Evolutionary conservation across 2,329 filamentous ascomycete species (phyloP), one percentile per base, ranked within the genome.

Genomic region (Phialophora tarda): DNA sequence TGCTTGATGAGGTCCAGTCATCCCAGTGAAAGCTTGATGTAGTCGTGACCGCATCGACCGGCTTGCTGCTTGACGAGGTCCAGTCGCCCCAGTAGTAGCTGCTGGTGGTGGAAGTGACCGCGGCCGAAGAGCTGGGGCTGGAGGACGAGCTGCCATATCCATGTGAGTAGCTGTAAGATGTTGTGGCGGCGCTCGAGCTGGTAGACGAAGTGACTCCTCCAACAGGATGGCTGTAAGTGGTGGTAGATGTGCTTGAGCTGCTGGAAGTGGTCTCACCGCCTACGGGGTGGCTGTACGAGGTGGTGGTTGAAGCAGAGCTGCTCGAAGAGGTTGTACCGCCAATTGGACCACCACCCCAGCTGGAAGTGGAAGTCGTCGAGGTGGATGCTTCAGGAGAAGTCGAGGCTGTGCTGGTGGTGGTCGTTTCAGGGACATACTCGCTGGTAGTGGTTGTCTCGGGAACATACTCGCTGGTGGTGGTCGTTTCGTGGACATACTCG

Each of bases 351-450:
- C 5, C 14, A 44, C 38, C 24, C 17, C 47, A 26, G 51, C 62
- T 56, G 32, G 30, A 63, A 38, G 69, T 59, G 12, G 59, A 65
- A 7, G 63, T 61, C 3, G 66, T 38, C 41, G 53, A 32, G 26
- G 34, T 34, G 0, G 61, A 24, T 23, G 44, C 47, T 38, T 50
- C 51, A 14, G 21, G 17, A 56, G 60, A 23, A 6, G 65, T 66
- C 17, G 60, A 64, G 1, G 58, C 38, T 23, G 58, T 60, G 24
- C 24, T 59, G 17, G 21, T 23, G 10, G n/a, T 41, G n/a, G 55
- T 59, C 6, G 55, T 41, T 14, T 17, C 34, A 4, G 14, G 34
- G 14, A 41, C 34, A 41, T 17, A 41, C 34, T 41, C 12, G 14
- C 14, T 12, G 5, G 34, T 41, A 14, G 38, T 44, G 12, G 56